A percentile compares a stretch with the other conserved stretches of the same genome.
Evolutionary conservation across 768 basidiomycete species (phyloP).

Genomic region (Tricholoma terreum): DNA sequence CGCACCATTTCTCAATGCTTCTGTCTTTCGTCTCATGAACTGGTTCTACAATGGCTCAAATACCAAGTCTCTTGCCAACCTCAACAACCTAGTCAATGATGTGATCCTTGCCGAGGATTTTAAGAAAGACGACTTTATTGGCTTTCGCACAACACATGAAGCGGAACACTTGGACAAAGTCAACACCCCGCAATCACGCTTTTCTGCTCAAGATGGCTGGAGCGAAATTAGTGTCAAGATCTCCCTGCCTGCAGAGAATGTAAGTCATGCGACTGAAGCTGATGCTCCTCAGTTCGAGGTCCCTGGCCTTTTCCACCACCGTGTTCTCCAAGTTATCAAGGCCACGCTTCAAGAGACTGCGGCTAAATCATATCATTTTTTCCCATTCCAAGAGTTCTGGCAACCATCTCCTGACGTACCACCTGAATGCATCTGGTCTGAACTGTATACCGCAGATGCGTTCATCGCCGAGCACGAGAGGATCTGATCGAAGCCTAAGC

Average conservation of each 20-base stretch:
- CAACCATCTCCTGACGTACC: neutral
- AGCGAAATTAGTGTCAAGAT: constrained; percentile 20
- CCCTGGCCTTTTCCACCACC: constrained; percentile 11
- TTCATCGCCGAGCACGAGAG: constrained; percentile 18
- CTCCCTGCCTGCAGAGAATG: constrained; percentile 18
- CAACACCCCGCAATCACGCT: too few relatives aligned
- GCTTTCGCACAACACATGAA: constrained; percentile 12
- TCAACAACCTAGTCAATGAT: constrained; percentile 22
- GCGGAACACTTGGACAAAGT: neutral
- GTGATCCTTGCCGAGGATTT: constrained; percentile 23
- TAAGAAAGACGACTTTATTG: constrained; percentile 7
- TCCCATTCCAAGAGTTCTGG: constrained; percentile 13
- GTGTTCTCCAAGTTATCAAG: constrained; percentile 8
- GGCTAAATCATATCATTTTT: constrained; percentile 13
- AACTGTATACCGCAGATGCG: constrained; percentile 18
- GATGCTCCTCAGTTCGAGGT: constrained; percentile 17
- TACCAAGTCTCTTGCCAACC: constrained; percentile 23
- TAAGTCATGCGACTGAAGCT: constrained; percentile 12
- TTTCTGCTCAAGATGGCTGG: constrained; percentile 19
- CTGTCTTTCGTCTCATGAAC: too few relatives aligned
- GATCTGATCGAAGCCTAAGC: too few relatives aligned
- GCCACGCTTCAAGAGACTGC: constrained; percentile 7
- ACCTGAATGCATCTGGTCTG: constrained; percentile 11
- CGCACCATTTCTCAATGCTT: constrained; percentile 16
- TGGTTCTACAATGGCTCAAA: constrained; percentile 28